Conservation (phyloP, 306 rosid species). For the Quercus alba region DNA sequence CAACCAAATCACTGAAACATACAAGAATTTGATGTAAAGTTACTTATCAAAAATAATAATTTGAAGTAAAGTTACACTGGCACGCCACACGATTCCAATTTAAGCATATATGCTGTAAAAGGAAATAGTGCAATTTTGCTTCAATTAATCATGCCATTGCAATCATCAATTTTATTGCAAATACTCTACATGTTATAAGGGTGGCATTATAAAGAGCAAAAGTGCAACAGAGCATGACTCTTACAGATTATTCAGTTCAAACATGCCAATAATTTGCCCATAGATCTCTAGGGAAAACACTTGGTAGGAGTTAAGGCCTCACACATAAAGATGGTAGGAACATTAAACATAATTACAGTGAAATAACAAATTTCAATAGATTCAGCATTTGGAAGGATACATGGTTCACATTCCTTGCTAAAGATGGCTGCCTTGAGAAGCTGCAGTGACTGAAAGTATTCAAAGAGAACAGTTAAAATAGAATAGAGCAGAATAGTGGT, state of each 20-base stretch:
- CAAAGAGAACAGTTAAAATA: conserved; percentile 23
- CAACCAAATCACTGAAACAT: conserved; percentile 85
- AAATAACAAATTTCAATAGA: conserved; percentile 21
- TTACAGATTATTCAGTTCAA: conserved; percentile 96
- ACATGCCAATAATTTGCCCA: conserved; percentile 96
- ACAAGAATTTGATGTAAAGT: conserved; percentile 18
- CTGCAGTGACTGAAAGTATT: conserved; percentile 78
- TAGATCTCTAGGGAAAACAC: conserved; percentile 92
- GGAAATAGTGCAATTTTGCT: neutral
- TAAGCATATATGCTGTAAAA: conserved; percentile 7
- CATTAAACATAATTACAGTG: conserved; percentile 15
- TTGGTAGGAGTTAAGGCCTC: conserved; percentile 54
- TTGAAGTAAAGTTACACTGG: conserved; percentile 7
- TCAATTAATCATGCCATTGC: conserved; percentile 3
- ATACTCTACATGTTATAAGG: conserved; percentile 17
- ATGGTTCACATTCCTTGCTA: conserved; percentile 72
- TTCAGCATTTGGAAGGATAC: conserved; percentile 66
- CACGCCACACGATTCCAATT: neutral
- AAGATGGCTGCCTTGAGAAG: conserved; percentile 78
- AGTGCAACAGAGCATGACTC: conserved; percentile 21
- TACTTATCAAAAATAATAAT: neutral
- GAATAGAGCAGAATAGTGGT: conserved; percentile 15
- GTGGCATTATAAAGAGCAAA: conserved; percentile 4
- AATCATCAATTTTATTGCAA: conserved; percentile 14
- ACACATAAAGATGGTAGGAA: conserved; percentile 14